phyloP scores from a whole-genome alignment of 345 rosid genomes.

The Lenwebbia sp. region DNA sequence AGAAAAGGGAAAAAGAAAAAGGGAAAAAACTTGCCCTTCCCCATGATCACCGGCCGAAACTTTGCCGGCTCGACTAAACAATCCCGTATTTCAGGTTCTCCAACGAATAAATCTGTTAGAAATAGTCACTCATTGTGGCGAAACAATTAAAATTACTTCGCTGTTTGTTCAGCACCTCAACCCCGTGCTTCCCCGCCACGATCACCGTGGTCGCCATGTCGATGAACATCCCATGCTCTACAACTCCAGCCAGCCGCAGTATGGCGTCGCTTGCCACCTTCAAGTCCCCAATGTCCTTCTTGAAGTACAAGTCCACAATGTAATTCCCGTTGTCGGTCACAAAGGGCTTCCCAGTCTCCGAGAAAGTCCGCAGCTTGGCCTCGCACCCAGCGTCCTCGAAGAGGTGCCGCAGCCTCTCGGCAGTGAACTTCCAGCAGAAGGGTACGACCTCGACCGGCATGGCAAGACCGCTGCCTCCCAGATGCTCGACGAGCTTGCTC shows the following conservation, averaged over 20 bases:
- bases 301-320: constrained; percentile 60
- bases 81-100: not conserved
- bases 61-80: not conserved
- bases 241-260: constrained; percentile 72
- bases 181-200: constrained; percentile 80
- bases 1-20: not conserved
- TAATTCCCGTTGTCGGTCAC: constrained; percentile 86
- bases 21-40: not conserved
- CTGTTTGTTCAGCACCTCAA: constrained; percentile 41
- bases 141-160: not conserved
- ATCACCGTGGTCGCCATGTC: constrained; percentile 91
- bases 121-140: not conserved
- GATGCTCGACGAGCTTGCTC: constrained; percentile 42
- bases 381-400: constrained; percentile 53
- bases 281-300: constrained; percentile 77
- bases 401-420: constrained; percentile 32
- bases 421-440: constrained; percentile 73
- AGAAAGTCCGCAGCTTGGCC: constrained; percentile 36
- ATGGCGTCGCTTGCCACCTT: constrained; percentile 57
- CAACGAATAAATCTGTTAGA: not conserved
- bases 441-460: constrained; percentile 86
- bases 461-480: constrained; percentile 73
- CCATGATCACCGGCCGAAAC: not conserved
- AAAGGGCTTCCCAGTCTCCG: constrained; percentile 26
- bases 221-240: constrained; percentile 93